Evolutionary conservation across 202 grass and related monocot genomes (phyloP).

Genomic region (Miscanthus sacchariflorus): DNA sequence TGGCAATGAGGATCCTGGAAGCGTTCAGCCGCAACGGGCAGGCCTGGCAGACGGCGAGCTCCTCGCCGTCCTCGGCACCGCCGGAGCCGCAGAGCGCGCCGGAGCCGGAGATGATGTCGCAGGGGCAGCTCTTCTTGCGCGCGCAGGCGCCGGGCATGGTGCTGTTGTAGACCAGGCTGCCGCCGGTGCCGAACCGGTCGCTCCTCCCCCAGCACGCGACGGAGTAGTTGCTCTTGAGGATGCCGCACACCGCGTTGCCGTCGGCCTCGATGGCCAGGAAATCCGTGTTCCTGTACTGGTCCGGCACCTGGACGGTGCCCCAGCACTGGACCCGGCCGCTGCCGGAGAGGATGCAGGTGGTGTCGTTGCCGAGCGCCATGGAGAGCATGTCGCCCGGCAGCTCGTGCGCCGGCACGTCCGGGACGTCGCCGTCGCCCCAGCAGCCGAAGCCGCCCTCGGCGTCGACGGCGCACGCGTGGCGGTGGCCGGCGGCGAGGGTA

Average conservation of each 20-base stretch:
- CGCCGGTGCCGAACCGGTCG: constrained; percentile 21
- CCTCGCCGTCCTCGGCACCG: constrained; percentile 32
- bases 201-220: constrained; percentile 70
- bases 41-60: constrained; percentile 51
- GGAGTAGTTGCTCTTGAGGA: constrained; percentile 53
- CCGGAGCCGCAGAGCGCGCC: constrained; percentile 52
- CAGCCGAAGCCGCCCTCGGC: constrained; percentile 41
- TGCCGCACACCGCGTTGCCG: constrained; percentile 73
- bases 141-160: constrained; percentile 66
- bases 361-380: constrained; percentile 69
- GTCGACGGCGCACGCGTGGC: constrained; percentile 69
- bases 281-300: neutral
- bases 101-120: constrained; percentile 39
- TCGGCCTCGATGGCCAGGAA: constrained; percentile 74
- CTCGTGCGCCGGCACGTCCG: neutral
- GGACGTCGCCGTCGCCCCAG: constrained; percentile 70
- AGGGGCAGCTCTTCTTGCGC: neutral
- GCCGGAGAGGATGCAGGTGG: constrained; percentile 69
- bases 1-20: constrained; percentile 40
- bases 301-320: constrained; percentile 60
- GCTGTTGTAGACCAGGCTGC: constrained; percentile 42
- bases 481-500: constrained; percentile 50
- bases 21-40: constrained; percentile 46
- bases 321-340: constrained; percentile 63
- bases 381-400: constrained; percentile 41